phyloP scores from a whole-genome alignment of 2,329 filamentous ascomycete genomes.

The Aspergillus jensenii region DNA sequence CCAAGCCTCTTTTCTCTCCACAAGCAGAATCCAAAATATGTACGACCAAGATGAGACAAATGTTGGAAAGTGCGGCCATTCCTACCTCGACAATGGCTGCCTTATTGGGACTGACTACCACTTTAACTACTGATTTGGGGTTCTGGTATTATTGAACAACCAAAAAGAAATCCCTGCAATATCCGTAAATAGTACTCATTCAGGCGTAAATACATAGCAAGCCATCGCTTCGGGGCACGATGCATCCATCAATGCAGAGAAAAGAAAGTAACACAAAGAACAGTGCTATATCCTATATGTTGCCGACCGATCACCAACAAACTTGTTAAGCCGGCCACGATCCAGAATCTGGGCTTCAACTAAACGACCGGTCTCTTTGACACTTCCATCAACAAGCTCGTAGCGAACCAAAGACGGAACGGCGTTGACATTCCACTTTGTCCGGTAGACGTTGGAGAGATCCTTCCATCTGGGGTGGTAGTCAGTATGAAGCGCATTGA shows the following conservation, averaged over 20 bases:
- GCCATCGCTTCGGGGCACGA: too few relatives aligned
- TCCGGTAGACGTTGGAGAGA: slow-evolving; percentile 34
- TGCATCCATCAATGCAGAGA: not conserved
- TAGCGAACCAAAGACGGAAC: slow-evolving; percentile 39
- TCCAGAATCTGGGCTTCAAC: slow-evolving; percentile 35
- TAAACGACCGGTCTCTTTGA: slow-evolving; percentile 32
- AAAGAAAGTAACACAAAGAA: not conserved
- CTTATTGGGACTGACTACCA: too few relatives aligned
- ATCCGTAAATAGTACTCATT: too few relatives aligned
- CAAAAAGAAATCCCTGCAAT: too few relatives aligned
- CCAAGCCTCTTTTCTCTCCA: too few relatives aligned
- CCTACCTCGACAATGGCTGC: too few relatives aligned
- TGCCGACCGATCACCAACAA: slow-evolving; percentile 17
- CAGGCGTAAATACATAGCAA: too few relatives aligned
- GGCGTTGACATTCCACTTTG: slow-evolving; percentile 34
- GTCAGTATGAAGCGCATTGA: not conserved
- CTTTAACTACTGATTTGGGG: too few relatives aligned
- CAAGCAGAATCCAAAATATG: too few relatives aligned
- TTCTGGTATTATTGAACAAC: too few relatives aligned
- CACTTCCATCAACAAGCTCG: slow-evolving; percentile 29
- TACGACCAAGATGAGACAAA: too few relatives aligned
- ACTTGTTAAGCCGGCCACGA: slow-evolving; percentile 19
- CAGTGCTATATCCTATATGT: not conserved
- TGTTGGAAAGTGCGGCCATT: too few relatives aligned
- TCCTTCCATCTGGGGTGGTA: slow-evolving; percentile 35